These are phyloP conservation scores for Cyberlindnera xishuangbannaensis DNA, from an alignment of 805 yeast genomes.

Conservation along the genomic window DNA sequence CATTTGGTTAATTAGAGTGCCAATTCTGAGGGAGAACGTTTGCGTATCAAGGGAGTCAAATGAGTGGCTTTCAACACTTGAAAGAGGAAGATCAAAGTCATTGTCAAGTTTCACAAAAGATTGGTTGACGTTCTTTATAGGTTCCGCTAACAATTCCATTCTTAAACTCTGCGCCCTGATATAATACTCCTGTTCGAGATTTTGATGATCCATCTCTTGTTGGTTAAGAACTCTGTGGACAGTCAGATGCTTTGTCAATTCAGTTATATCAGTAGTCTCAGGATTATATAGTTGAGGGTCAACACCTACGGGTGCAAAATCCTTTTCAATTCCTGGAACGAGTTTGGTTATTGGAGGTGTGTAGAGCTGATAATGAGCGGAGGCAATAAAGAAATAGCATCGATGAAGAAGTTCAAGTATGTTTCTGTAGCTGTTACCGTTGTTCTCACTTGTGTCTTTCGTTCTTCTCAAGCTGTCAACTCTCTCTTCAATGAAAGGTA, in stretches of 20 bases:
- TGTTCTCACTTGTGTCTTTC: conserved; percentile 21
- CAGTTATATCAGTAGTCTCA: conserved; percentile 1
- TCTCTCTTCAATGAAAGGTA: conserved; percentile 7
- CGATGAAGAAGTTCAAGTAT: conserved; percentile 65
- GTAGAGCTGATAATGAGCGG: conserved; percentile 57
- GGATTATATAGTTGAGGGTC: conserved; percentile 11
- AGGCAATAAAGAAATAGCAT: conserved; percentile 70
- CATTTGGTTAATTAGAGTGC: conserved; percentile 28
- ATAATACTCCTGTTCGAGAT: conserved; percentile 48
- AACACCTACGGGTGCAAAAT: conserved; percentile 9
- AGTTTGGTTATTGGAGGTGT: conserved; percentile 26
- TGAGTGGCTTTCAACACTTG: not conserved
- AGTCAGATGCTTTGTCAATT: conserved; percentile 20
- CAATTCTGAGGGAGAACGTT: conserved; percentile 13
- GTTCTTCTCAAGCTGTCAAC: conserved; percentile 4
- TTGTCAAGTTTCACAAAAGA: conserved; percentile 5
- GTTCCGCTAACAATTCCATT: conserved; percentile 38
- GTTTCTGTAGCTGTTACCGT: conserved; percentile 29
- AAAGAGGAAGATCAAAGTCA: too few relatives aligned
- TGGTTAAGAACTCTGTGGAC: conserved; percentile 18
- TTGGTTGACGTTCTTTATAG: conserved; percentile 20
- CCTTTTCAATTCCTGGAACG: conserved; percentile 24
- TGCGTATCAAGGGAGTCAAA: conserved; percentile 10
- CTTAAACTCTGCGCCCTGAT: conserved; percentile 58
- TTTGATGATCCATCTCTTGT: conserved; percentile 33